phyloP scores from a whole-genome alignment of 2,329 filamentous ascomycete species.

The Metarhizium humberi region DNA sequence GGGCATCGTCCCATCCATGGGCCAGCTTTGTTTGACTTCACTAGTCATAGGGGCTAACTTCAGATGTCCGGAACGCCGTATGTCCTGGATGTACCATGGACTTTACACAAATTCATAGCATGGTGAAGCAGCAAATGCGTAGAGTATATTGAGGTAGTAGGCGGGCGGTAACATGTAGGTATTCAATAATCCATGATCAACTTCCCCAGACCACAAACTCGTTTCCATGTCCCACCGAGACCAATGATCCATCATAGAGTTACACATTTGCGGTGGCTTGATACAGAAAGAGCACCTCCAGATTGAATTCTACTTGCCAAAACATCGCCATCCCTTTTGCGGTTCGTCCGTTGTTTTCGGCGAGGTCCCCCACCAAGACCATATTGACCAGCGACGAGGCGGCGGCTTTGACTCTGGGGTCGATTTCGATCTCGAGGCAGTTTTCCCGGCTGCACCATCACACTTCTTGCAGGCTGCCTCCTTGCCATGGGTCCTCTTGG shows the following conservation, averaged over 20 bases:
- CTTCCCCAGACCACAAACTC: too few species aligned
- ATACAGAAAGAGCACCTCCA: neutral
- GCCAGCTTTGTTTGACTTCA: too few species aligned
- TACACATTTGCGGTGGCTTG: neutral
- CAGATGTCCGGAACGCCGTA: too few species aligned
- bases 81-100: too few species aligned
- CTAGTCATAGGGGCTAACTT: too few species aligned
- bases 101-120: too few species aligned
- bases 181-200: too few species aligned
- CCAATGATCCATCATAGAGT: neutral
- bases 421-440: neutral
- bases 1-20: too few species aligned
- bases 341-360: neutral
- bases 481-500: neutral
- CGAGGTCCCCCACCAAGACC: neutral
- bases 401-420: neutral
- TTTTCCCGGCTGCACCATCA: neutral
- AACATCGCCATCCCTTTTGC: neutral
- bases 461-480: neutral
- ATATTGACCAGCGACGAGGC: neutral
- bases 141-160: too few species aligned
- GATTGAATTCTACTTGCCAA: neutral
- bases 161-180: too few species aligned
- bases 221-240: neutral
- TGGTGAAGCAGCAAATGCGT: too few species aligned